Conservation (phyloP, 495 filamentous ascomycete genomes). For the Penicillium coprophilum region DNA sequence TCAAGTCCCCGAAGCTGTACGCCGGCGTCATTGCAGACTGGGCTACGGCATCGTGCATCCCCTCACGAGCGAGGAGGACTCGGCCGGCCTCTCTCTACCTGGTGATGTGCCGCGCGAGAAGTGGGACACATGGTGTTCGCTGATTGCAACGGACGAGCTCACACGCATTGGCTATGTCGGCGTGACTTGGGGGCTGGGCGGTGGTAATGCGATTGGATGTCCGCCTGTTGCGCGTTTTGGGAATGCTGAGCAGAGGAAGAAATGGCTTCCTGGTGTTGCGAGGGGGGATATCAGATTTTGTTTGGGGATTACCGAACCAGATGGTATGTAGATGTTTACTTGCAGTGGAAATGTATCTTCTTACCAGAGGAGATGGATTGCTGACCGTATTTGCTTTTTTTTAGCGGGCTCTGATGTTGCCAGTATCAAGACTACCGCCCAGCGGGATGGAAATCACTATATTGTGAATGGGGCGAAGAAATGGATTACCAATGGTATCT, state of each 20-base stretch:
- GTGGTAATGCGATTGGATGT: constrained; percentile 52
- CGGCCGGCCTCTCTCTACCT: constrained; percentile 35
- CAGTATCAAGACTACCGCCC: constrained; percentile 52
- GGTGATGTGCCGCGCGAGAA: constrained; percentile 42
- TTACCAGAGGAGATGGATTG: background rate
- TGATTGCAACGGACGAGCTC: constrained; percentile 50
- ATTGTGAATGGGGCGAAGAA: constrained; percentile 58
- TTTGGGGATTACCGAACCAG: constrained; percentile 57
- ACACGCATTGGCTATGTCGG: constrained; percentile 46
- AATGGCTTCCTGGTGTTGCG: constrained; percentile 52
- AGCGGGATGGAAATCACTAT: constrained; percentile 46
- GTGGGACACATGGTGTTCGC: constrained; percentile 51
- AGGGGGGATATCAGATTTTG: constrained; percentile 51
- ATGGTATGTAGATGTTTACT: constrained; percentile 31
- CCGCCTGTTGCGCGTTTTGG: constrained; percentile 56
- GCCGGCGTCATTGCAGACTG: constrained; percentile 39
- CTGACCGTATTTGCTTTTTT: constrained; percentile 3
- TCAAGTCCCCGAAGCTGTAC: constrained; percentile 40
- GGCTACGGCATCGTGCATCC: constrained; percentile 41
- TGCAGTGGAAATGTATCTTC: background rate
- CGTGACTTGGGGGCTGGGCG: constrained; percentile 51
- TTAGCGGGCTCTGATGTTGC: constrained; percentile 54
- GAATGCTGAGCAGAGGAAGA: constrained; percentile 45
- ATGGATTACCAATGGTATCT: constrained; percentile 58
- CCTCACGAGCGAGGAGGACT: constrained; percentile 37